Evolutionary conservation across 2,329 filamentous ascomycete genomes (phyloP), one percentile per base, ranked within the genome.

Genomic region (Beauveria medogensis): DNA sequence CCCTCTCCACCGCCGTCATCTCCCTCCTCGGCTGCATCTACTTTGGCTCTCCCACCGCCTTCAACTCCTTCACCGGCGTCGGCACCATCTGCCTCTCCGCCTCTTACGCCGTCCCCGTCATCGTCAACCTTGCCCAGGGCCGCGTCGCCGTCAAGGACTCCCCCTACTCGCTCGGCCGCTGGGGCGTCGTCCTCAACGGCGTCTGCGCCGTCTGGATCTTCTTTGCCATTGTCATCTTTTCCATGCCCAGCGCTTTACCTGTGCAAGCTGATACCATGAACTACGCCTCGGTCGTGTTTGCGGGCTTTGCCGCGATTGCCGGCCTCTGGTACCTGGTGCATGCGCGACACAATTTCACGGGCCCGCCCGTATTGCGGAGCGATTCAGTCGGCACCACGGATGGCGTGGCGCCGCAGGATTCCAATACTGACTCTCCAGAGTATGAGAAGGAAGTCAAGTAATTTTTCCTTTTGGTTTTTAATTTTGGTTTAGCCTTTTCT

Each of bases 61-160:
- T 92, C 76, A 89, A 88, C 77, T 87, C 85, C 10, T 92, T 92
- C 72, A 92, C 89, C 0, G 88, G 89, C 30, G 88, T 91, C 1
- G 89, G 89, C 1, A 92, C 89, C 5, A 91, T 92, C 69, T 91
- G 88, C 65, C 81, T 92, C 0, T 88, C 85, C 0, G 85, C 86
- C 4, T 90, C 87, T 0, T 92, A 92, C 71, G 88, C 86, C 16
- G 79, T 91, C 18, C 90, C 90, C 0, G 90, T 92, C 59, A 74
- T 91, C 12, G 86, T 92, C 62, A 88, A 81, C 12, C 74, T 92
- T 3, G 66, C 91, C 1, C 82, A 87, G 18, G 80, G 85, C 10
- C 82, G 90, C n/a, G 78, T 82, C 57, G 80, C 84, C 41, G 82
- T 92, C n/a, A 77, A 78, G 55, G 74, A 85, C 66, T 89, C 87